Base-by-base conservation (phyloP, 352 stramenopile species). In the Pythium apleroticum region DNA sequence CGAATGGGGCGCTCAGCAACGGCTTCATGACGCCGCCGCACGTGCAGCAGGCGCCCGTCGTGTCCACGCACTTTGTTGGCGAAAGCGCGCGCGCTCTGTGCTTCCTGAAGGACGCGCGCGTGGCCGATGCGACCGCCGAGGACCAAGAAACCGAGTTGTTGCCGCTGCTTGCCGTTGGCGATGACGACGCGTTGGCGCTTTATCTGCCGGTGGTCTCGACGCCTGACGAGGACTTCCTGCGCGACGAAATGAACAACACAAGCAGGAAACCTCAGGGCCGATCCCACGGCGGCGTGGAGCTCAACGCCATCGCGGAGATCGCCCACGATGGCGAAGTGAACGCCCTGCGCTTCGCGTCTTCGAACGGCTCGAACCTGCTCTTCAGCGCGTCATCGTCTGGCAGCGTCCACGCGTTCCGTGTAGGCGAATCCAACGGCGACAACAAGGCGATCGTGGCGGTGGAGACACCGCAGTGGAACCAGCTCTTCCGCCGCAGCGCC, bases 21-120 rank as follows among this genome's bases (percentile, higher is more conserved):
- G 63, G 54, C 60, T 55, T 53, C 46, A 31, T 24, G 10, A 22
- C 39, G n/a, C 1, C 55, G 25, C 25, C 39, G 17, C 28, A 30
- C 30, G 25, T 53, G 52, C 46, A 53, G 46, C 46, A 50, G 19
- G 35, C 41, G 30, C 43, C 61, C 9, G 41, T 55, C 0, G 41
- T 74, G 37, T 88, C 80, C 37, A 91, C 74, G 63, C 83, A 89
- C 67, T 89, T 88, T 52, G 75, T 88, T 63, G 70, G 71, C 50
- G 81, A 88, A 60, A 89, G 87, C 66, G 71, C 86, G 28, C 73
- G 75, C 39, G 72, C 83, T 45, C 52, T 91, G 53, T 86, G 76
- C 63, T 80, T 90, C 46, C 68, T 90, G 54, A 86, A 78, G 55
- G 79, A 89, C 65, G 75, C 86, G 25, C 72, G 62, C 1, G 46